Conservation (phyloP, 116 monocot species). For the Phalaenopsis hybrid region DNA sequence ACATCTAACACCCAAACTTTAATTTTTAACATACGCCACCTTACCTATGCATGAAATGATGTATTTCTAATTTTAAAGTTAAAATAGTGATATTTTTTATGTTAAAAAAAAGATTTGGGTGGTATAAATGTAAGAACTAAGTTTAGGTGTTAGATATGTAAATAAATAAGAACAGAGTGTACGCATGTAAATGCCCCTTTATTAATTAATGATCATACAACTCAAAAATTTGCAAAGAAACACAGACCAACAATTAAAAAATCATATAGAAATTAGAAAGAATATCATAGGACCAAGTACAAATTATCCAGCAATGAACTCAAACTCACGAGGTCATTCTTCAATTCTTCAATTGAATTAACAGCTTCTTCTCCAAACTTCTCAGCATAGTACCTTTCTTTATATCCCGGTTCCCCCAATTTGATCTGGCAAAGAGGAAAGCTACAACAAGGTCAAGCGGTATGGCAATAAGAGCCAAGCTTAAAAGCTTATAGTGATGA, state of each 20-base stretch:
- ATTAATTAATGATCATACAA: slow-evolving; percentile 3
- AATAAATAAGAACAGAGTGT: too few relatives aligned
- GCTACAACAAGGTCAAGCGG: neutral
- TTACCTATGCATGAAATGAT: too few relatives aligned
- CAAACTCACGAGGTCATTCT: slow-evolving; percentile 74
- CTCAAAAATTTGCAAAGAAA: neutral
- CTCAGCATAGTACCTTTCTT: slow-evolving; percentile 83
- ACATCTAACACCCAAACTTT: too few relatives aligned
- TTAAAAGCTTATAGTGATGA: neutral
- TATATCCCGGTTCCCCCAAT: slow-evolving; percentile 92
- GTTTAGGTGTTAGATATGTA: too few relatives aligned
- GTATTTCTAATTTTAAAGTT: too few relatives aligned
- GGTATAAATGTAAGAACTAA: too few relatives aligned
- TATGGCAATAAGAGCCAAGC: neutral
- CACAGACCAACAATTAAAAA: neutral
- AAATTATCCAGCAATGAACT: neutral
- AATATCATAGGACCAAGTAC: neutral
- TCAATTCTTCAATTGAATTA: slow-evolving; percentile 47
- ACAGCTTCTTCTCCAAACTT: slow-evolving; percentile 56
- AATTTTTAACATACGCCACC: too few relatives aligned
- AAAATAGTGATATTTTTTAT: too few relatives aligned
- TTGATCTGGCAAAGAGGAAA: slow-evolving; percentile 50
- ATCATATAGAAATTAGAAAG: neutral
- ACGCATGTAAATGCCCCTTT: neutral
- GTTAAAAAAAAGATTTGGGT: too few relatives aligned